Evolutionary conservation across 2,329 filamentous ascomycete genomes (phyloP).

Genomic region (Colletotrichum musicola): DNA sequence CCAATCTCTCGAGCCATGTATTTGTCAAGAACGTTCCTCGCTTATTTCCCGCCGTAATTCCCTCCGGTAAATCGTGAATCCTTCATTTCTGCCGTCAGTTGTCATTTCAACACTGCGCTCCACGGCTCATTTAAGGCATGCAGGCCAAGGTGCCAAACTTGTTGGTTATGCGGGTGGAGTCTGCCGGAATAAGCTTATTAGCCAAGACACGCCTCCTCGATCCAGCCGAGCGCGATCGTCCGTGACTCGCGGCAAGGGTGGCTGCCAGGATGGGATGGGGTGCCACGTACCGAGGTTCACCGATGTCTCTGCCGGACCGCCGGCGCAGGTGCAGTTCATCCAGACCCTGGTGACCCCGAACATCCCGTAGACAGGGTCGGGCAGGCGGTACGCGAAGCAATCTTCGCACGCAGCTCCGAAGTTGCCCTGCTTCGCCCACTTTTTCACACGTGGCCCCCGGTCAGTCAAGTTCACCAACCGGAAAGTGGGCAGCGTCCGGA

Average conservation of each 20-base stretch:
- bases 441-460: background rate
- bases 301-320: constrained; percentile 2
- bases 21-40: background rate
- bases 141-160: constrained; percentile 26
- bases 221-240: background rate
- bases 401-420: constrained; percentile 44
- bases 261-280: background rate
- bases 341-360: constrained; percentile 26
- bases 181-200: background rate
- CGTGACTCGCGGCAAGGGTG: background rate
- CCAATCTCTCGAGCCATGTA: background rate
- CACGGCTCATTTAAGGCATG: background rate
- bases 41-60: background rate
- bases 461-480: background rate
- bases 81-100: background rate
- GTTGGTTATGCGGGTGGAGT: constrained; percentile 9
- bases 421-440: constrained; percentile 34
- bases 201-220: background rate
- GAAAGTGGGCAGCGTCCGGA: constrained; percentile 10
- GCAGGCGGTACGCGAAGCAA: constrained; percentile 37
- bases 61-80: background rate
- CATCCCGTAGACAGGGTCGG: constrained; percentile 23
- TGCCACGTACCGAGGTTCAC: constrained; percentile 28
- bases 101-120: background rate
- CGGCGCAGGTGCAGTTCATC: constrained; percentile 33